These are phyloP conservation scores for Ottelia alismoides DNA, from an alignment of 106 monocot genomes.

Conservation along the genomic window DNA sequence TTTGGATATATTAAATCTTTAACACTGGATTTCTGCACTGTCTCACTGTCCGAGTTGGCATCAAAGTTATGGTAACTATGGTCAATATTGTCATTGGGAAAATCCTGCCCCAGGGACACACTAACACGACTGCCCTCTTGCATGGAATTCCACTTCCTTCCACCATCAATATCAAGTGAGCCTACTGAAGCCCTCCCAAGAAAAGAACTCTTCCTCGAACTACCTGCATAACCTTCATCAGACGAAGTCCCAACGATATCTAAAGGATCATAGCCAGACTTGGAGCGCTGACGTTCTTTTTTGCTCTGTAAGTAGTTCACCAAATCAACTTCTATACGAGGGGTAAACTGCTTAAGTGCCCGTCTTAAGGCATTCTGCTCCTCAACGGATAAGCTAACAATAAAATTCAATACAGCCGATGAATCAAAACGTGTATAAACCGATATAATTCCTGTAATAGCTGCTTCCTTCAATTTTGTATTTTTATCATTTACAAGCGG, in stretches of 20 bases:
- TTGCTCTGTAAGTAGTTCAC: constrained; percentile 92
- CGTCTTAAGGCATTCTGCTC: constrained; percentile 83
- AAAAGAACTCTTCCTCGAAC: constrained; percentile 49
- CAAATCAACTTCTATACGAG: constrained; percentile 95
- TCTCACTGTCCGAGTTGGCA: constrained; percentile 20
- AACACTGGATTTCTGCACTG: constrained; percentile 12
- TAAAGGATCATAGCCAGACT: constrained; percentile 73
- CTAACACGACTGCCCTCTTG: constrained; percentile 41
- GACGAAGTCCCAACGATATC: constrained; percentile 79
- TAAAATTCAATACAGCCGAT: constrained; percentile 80
- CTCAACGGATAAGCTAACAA: constrained; percentile 71
- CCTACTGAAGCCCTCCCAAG: constrained; percentile 67
- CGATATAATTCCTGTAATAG: constrained; percentile 86
- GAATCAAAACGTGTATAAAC: constrained; percentile 95
- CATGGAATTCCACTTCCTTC: constrained; percentile 51
- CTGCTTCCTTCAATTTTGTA: constrained; percentile 86
- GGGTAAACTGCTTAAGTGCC: constrained; percentile 91
- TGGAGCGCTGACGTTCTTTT: constrained; percentile 84
- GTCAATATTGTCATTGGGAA: constrained; percentile 36
- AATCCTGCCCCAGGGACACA: constrained; percentile 21
- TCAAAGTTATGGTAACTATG: constrained; percentile 28
- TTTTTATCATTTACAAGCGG: constrained; percentile 94
- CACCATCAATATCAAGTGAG: constrained; percentile 63
- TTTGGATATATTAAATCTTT: constrained; percentile 22
- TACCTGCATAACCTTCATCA: constrained; percentile 66